These are phyloP conservation scores for Sphagnum tenellum DNA, from an alignment of 225 moss, liverwort and hornwort genomes.

Conservation along the genomic window DNA sequence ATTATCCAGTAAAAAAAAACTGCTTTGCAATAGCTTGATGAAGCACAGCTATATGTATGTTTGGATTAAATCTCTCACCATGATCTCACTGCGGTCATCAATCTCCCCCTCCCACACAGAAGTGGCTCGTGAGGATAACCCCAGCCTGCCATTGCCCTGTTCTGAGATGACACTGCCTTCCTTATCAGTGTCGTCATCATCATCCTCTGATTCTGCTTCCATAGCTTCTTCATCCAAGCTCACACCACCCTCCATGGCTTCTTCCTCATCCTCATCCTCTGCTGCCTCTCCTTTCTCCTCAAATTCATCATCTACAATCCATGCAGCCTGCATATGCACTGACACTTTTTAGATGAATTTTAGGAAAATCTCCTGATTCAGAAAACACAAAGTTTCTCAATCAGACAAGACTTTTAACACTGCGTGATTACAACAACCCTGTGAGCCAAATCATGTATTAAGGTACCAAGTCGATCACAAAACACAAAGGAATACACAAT, in stretches of 20 bases:
- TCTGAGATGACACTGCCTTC: slow-evolving; percentile 61
- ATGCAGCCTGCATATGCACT: slow-evolving; percentile 58
- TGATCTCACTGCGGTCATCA: slow-evolving; percentile 67
- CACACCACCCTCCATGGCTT: slow-evolving; percentile 34
- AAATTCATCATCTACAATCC: slow-evolving; percentile 86
- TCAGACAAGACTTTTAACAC: neutral
- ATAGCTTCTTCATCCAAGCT: slow-evolving; percentile 30
- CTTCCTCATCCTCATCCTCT: slow-evolving; percentile 23
- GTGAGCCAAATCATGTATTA: too few species aligned
- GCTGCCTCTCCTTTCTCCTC: slow-evolving; percentile 34
- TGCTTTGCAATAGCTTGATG: too few species aligned
- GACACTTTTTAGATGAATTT: neutral
- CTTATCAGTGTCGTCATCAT: slow-evolving; percentile 16
- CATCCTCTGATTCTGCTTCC: slow-evolving; percentile 37
- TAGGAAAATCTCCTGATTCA: neutral
- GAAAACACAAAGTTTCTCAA: neutral
- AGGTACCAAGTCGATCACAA: too few species aligned
- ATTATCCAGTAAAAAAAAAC: too few species aligned
- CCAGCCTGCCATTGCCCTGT: slow-evolving; percentile 18
- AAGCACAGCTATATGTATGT: too few species aligned
- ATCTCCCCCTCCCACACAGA: slow-evolving; percentile 85
- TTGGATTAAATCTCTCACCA: slow-evolving; percentile 31
- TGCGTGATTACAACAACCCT: too few species aligned
- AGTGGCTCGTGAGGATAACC: slow-evolving; percentile 22
- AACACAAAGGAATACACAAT: neutral